Conservation (phyloP, 257 asterid genomes). For the Verbascum thapsus region DNA sequence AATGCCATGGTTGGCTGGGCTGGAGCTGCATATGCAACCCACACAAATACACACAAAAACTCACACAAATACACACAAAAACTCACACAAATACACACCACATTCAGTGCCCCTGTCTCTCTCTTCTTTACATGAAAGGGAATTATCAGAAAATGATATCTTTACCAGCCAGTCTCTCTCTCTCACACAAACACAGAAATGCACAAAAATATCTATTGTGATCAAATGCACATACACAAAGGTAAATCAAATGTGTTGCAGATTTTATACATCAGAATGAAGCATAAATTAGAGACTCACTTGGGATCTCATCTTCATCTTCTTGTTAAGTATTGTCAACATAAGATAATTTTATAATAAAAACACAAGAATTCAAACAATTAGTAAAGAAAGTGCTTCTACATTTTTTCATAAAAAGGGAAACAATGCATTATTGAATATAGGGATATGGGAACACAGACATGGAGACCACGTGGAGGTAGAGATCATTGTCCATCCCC, state of each 20-base stretch:
- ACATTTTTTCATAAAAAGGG: background rate
- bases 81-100: conserved; percentile 42
- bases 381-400: conserved; percentile 1
- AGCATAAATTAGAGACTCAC: no score
- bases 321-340: no score
- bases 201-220: no score
- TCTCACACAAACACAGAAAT: conserved; percentile 2
- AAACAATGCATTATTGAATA: background rate
- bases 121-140: conserved; percentile 53
- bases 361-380: background rate
- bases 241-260: no score
- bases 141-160: conserved; percentile 41
- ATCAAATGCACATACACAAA: no score
- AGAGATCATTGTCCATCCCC: conserved; percentile 67
- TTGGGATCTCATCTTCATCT: no score
- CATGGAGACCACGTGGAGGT: conserved; percentile 48
- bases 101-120: conserved; percentile 44
- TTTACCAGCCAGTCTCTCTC: conserved; percentile 11
- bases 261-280: no score
- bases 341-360: no score
- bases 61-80: conserved; percentile 32
- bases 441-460: conserved; percentile 33
- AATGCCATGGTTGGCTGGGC: conserved; percentile 61
- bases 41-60: conserved; percentile 21
- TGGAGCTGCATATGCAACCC: conserved; percentile 38